Evolutionary conservation across 1,139 yeast species (phyloP).

Genomic region (Scheffersomyces insectosa): DNA sequence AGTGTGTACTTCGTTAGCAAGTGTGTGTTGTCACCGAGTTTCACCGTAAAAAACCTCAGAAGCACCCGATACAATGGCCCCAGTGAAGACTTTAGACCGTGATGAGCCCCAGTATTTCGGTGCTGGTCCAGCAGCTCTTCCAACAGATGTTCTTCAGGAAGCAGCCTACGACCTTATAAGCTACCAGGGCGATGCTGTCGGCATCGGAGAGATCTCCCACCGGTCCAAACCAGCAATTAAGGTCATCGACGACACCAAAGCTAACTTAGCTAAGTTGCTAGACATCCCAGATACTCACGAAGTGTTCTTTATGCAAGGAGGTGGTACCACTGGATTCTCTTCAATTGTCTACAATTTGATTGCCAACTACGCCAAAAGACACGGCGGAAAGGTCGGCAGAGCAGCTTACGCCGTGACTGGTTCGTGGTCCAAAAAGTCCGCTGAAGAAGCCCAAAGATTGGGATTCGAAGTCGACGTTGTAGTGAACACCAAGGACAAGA

Average conservation of each 20-base stretch:
- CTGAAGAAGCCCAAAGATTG: slow-evolving; percentile 81
- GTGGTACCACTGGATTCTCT: slow-evolving; percentile 95
- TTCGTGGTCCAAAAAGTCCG: slow-evolving; percentile 86
- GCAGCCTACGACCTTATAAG: slow-evolving; percentile 82
- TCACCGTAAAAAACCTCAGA: not conserved
- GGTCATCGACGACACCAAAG: slow-evolving; percentile 77
- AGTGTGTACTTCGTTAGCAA: too few relatives aligned
- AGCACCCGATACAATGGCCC: not conserved
- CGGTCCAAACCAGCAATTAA: slow-evolving; percentile 81
- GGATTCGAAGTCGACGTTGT: slow-evolving; percentile 77
- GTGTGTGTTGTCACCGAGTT: too few relatives aligned
- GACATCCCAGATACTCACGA: slow-evolving; percentile 89
- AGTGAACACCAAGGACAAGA: slow-evolving; percentile 63
- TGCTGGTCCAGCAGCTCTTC: slow-evolving; percentile 95
- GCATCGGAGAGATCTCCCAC: slow-evolving; percentile 94
- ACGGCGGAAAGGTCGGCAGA: slow-evolving; percentile 66
- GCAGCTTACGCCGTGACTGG: slow-evolving; percentile 93
- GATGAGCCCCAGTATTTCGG: slow-evolving; percentile 86
- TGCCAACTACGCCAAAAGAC: slow-evolving; percentile 67
- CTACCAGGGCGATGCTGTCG: slow-evolving; percentile 70
- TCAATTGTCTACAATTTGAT: slow-evolving; percentile 80
- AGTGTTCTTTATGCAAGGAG: slow-evolving; percentile 93
- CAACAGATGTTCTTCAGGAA: slow-evolving; percentile 78
- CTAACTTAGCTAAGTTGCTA: slow-evolving; percentile 60
- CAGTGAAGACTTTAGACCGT: slow-evolving; percentile 44